phyloP scores from a whole-genome alignment of 148 eudicot species.

The Diospyros kaki region DNA sequence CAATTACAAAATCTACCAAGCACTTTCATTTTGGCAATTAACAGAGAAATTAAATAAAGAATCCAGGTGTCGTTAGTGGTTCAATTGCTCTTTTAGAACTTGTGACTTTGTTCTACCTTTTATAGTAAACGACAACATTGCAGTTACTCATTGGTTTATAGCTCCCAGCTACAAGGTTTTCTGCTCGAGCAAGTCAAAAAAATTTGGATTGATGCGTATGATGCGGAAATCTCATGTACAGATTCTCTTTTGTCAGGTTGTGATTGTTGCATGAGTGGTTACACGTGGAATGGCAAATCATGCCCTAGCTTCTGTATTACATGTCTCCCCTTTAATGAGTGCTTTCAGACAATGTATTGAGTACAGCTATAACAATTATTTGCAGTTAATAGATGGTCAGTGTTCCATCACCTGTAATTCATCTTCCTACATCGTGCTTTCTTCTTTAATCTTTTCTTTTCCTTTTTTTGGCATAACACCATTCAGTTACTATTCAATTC shows the following conservation, averaged over 20 bases:
- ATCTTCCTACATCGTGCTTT: neutral
- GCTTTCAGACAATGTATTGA: neutral
- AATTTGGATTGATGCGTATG: no score
- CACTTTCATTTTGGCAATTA: neutral
- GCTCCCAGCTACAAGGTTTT: no score
- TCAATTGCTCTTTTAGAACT: neutral
- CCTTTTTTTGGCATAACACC: neutral
- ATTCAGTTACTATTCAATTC: neutral
- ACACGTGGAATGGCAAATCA: neutral
- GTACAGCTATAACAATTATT: neutral
- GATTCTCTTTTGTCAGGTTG: conserved; percentile 6
- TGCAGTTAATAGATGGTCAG: neutral
- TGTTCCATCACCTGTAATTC: neutral
- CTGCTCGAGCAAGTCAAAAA: no score
- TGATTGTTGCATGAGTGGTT: neutral
- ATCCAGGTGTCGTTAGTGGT: neutral
- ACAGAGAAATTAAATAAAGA: neutral
- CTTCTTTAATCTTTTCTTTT: neutral
- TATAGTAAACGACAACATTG: neutral
- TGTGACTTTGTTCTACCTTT: neutral
- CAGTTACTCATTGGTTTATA: neutral
- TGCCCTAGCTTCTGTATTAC: neutral
- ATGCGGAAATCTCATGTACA: no score
- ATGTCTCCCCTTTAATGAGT: neutral
- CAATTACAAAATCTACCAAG: neutral